Evolutionary conservation across 2,329 filamentous ascomycete species (phyloP), one percentile per base, ranked within the genome.

Genomic region (Arthrobotrys megalospora): DNA sequence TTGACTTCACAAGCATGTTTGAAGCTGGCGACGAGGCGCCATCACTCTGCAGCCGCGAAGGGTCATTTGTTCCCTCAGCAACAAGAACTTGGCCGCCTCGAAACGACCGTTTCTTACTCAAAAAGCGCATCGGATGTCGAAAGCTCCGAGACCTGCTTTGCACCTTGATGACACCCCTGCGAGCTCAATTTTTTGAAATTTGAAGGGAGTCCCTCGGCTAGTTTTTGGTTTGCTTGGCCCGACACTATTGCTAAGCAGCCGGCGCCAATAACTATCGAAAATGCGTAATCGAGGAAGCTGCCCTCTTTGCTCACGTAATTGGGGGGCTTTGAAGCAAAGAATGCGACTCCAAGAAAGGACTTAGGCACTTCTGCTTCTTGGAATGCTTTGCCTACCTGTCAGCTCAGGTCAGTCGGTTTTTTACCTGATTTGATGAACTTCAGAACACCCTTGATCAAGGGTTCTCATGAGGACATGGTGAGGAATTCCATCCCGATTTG

Each of bases 221-320:
- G 60, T 73, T 73, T 73, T 73, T 45, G 36, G 41, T 21, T 60
- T 64, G 60, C 63, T 76, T 68, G 53, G 63, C 64, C 64, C 71
- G 71, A 68, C 55, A 45, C 50, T 34, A 60, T 48, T 76, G 62
- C 43, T 48, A 45, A 67, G 58, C 58, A 64, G n/a, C 45, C 47
- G 55, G 67, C 67, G 67, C 67, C 68, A 72, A 72, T 52, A 60
- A 47, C 34, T 47, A 52, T 38, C 47, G 34, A 71, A 63, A 64
- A 63, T 60, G 55, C 60, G 55, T 55, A 71, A 71, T 71, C 55
- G 55, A 60, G 45, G 28, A 32, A 48, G 19, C 45, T 43, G 21
- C n/a, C 43, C 69, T 66, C 38, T 68, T 52, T 63, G 70, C 70
- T 75, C 70, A 75, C 70, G 70, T 68, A 75, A 75, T 68, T 28